phyloP scores from a whole-genome alignment of 768 basidiomycete species.

The Rubroboletus satanas region DNA sequence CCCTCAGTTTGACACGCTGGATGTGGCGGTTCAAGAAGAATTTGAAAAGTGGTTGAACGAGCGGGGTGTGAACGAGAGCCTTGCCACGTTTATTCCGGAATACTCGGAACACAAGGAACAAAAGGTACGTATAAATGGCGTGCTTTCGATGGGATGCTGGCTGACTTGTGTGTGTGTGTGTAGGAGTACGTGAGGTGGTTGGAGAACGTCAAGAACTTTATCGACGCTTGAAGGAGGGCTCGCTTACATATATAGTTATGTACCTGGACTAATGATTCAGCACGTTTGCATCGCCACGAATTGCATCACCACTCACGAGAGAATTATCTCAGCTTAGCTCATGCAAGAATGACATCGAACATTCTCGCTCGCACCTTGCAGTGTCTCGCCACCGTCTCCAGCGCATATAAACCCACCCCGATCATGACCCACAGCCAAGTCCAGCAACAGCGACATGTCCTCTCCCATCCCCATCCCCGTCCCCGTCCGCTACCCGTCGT shows the following conservation, averaged over 20 bases:
- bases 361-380: no score
- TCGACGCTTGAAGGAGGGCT: conserved; percentile 49
- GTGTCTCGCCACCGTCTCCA: neutral
- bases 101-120: conserved; percentile 92
- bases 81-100: conserved; percentile 86
- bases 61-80: conserved; percentile 77
- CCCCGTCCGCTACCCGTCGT: conserved; percentile 4
- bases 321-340: neutral
- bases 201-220: conserved; percentile 72
- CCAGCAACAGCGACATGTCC: conserved; percentile 21
- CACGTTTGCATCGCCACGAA: conserved; percentile 10
- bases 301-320: conserved; percentile 24
- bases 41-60: conserved; percentile 89
- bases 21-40: conserved; percentile 81
- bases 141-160: conserved; percentile 1
- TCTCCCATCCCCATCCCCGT: conserved; percentile 19
- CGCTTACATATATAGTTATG: neutral
- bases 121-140: conserved; percentile 47
- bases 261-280: conserved; percentile 4
- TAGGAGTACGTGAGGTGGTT: conserved; percentile 95
- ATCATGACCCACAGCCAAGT: neutral
- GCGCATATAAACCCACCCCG: neutral
- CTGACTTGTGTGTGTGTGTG: conserved; percentile 1
- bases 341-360: conserved; percentile 8
- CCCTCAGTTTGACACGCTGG: conserved; percentile 90